phyloP scores from a whole-genome alignment of 2,329 filamentous ascomycete genomes.

The Ophiostoma himal-ulmi region DNA sequence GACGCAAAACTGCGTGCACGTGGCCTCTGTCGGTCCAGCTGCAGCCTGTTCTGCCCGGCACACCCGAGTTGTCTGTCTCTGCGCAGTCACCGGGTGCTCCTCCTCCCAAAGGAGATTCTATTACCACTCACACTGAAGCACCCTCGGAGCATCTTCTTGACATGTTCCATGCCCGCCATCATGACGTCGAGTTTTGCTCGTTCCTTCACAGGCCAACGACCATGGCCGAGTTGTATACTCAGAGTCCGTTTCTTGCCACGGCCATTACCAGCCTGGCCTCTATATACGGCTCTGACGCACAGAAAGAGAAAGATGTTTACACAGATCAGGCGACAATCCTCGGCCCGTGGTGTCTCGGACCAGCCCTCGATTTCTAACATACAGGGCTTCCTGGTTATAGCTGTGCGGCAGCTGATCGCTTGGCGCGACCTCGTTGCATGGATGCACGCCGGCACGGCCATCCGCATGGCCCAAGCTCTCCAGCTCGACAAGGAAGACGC shows the following conservation, averaged over 20 bases:
- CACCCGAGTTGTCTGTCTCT: not conserved
- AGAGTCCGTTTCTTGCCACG: not conserved
- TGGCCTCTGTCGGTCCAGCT: not conserved
- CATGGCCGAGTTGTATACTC: not conserved
- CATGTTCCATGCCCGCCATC: not conserved
- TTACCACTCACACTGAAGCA: not conserved
- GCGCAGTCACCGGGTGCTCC: not conserved
- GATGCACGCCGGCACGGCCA: constrained; percentile 21
- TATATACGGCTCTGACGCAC: not conserved
- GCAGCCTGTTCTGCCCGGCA: not conserved
- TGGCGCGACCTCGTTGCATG: constrained; percentile 17
- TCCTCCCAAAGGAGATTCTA: not conserved
- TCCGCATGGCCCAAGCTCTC: constrained; percentile 30
- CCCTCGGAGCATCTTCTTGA: not conserved
- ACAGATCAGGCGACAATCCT: not conserved
- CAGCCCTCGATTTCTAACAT: not conserved
- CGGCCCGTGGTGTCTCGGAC: not conserved
- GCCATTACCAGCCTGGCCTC: not conserved
- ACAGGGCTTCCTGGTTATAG: not conserved
- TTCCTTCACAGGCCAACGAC: not conserved
- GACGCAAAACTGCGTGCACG: not conserved
- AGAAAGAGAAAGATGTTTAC: not conserved
- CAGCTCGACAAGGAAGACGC: constrained; percentile 20
- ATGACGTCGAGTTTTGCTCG: not conserved
- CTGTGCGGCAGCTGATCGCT: constrained; percentile 4